Evolutionary conservation across 73 alveolate species (phyloP).

Genomic region (Paramecium pentaurelia): DNA sequence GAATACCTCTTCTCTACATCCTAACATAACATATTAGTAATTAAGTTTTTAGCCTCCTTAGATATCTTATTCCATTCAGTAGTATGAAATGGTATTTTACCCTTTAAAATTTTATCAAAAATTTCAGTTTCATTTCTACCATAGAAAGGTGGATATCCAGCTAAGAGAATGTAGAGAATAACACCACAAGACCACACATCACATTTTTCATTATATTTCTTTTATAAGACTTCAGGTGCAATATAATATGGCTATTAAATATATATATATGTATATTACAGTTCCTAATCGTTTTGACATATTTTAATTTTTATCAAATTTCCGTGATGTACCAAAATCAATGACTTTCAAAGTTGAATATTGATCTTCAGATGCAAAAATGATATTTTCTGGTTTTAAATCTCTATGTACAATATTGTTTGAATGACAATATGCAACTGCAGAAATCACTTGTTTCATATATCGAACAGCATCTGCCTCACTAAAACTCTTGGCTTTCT

Average conservation of each 20-base stretch:
- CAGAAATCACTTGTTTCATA: slow-evolving; percentile 63
- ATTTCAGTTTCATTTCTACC: slow-evolving; percentile 75
- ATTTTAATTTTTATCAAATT: slow-evolving; percentile 59
- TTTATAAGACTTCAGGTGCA: slow-evolving; percentile 87
- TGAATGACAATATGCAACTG: slow-evolving; percentile 72
- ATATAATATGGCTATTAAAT: slow-evolving; percentile 58
- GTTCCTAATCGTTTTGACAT: slow-evolving; percentile 91
- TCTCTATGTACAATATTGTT: slow-evolving; percentile 71
- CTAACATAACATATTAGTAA: slow-evolving; percentile 50
- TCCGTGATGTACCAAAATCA: slow-evolving; percentile 57
- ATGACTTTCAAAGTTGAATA: slow-evolving; percentile 37
- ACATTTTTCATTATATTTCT: slow-evolving; percentile 81
- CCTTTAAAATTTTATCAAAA: slow-evolving; percentile 65
- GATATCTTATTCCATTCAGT: slow-evolving; percentile 63
- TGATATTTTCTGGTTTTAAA: slow-evolving; percentile 67
- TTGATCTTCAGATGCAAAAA: slow-evolving; percentile 32
- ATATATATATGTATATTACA: not conserved
- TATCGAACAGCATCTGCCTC: slow-evolving; percentile 56
- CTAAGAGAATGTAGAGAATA: slow-evolving; percentile 73
- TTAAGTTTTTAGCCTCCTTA: slow-evolving; percentile 68
- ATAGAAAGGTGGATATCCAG: slow-evolving; percentile 79
- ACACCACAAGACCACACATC: slow-evolving; percentile 92
- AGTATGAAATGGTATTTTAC: slow-evolving; percentile 62
- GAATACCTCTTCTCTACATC: slow-evolving; percentile 56
- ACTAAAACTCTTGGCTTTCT: not conserved